These are phyloP conservation scores for Retiboletus flavoniger DNA, from an alignment of 1,284 basidiomycete genomes.

Conservation along the genomic window DNA sequence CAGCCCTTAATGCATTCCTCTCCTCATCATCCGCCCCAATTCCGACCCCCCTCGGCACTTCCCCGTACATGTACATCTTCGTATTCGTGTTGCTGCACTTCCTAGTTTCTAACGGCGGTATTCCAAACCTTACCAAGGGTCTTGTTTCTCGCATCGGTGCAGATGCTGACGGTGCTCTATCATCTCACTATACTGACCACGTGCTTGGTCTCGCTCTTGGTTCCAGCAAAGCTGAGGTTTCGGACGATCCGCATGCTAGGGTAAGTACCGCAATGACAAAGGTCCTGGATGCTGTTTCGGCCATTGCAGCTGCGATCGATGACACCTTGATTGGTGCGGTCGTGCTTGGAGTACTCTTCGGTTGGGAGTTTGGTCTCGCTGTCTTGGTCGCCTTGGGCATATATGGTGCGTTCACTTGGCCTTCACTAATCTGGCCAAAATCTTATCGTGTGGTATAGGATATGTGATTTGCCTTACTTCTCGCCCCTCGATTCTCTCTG, in stretches of 20 bases:
- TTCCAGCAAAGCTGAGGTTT: conserved; percentile 33
- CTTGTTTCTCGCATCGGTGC: conserved; percentile 87
- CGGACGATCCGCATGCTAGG: conserved; percentile 72
- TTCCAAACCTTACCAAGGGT: conserved; percentile 65
- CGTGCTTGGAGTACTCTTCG: conserved; percentile 62
- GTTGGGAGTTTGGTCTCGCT: conserved; percentile 66
- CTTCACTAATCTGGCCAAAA: background rate
- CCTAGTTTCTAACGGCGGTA: conserved; percentile 69
- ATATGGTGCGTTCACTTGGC: conserved; percentile 52
- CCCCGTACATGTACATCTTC: conserved; percentile 64
- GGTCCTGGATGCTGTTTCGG: conserved; percentile 85
- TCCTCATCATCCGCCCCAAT: conserved; percentile 19
- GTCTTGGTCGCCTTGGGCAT: conserved; percentile 75
- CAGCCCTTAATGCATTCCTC: conserved; percentile 64
- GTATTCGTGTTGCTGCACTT: conserved; percentile 64
- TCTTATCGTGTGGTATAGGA: conserved; percentile 6
- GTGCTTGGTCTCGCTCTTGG: conserved; percentile 79
- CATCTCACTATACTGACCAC: conserved; percentile 75
- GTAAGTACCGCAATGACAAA: conserved; percentile 83
- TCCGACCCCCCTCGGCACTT: conserved; percentile 37
- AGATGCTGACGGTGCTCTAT: conserved; percentile 80
- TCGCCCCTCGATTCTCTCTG: conserved; percentile 10
- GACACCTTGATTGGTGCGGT: conserved; percentile 73
- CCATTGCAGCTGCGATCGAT: conserved; percentile 77
- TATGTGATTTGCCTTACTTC: conserved; percentile 16